Evolutionary conservation across 805 yeast genomes (phyloP), one percentile per base, ranked within the genome.

Genomic region (Citeromyces nyonsensis): DNA sequence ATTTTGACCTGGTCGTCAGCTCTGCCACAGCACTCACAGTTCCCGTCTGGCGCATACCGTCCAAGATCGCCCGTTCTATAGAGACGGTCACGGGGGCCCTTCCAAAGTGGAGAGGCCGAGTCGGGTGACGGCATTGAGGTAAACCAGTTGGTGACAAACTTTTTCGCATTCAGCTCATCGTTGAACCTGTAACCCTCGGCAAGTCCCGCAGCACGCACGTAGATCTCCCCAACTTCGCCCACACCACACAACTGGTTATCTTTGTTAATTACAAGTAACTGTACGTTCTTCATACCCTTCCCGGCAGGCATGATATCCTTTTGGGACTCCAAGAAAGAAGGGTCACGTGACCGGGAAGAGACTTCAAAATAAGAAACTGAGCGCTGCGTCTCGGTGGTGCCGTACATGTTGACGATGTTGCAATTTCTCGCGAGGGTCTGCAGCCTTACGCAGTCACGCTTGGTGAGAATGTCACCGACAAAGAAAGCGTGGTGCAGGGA

Each of bases 291-390:
- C 99, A 91, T 91, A 53, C 99, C 99, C 44, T 73, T 77, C 40
- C 99, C 99, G 11, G 99, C 99, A 35, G 98, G 97, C 79, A 91
- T 85, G 35, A 84, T 79, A 46, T 91, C 97, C 56, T 93, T 91
- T 58, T 83, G 80, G 32, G 77, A 67, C 48, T 74, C 77, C 50
- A 91, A 64, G 54, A 81, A 86, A 15, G 68, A 57, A 15, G 88
- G 66, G 51, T 86, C 85, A 29, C 64, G 49, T 14, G 65, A 50
- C 41, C 83, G 65, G 20, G 93, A 72, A 28, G 82, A 73, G 39
- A 93, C 88, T 52, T 84, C 93, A 57, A 72, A 93, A 57, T 71
- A 91, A 0, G 97, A 86, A 15, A 91, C 99, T 2, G 99, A 91
- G 51, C 99, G 73, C 63, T 93, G 99, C 10, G 99, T 91, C 56